Evolutionary conservation across 768 basidiomycete species (phyloP).

Genomic region (Hypholoma fasciculare): DNA sequence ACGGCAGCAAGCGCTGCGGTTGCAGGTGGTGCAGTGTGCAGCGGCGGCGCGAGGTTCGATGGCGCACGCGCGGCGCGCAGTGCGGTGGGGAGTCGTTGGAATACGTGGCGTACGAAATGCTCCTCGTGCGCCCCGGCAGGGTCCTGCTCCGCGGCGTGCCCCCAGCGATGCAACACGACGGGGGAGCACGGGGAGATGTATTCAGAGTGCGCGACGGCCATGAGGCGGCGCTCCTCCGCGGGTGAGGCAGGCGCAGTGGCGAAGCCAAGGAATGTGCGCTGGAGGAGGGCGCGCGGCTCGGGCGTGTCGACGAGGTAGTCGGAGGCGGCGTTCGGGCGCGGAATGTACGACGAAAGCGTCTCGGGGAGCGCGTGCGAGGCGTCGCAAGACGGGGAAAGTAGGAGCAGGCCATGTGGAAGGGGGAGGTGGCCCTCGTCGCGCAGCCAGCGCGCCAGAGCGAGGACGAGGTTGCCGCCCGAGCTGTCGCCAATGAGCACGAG

Average conservation of each 20-base stretch:
- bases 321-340: conserved; percentile 46
- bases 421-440: conserved; percentile 48
- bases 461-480: conserved; percentile 53
- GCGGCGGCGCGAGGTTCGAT: conserved; percentile 12
- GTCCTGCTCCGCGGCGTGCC: conserved; percentile 33
- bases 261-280: conserved; percentile 54
- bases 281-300: conserved; percentile 51
- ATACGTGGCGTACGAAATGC: conserved; percentile 20
- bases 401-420: conserved; percentile 43
- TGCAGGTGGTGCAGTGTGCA: background rate
- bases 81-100: conserved; percentile 16
- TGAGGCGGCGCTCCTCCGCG: conserved; percentile 31
- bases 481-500: conserved; percentile 55
- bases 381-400: conserved; percentile 40
- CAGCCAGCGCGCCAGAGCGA: conserved; percentile 53
- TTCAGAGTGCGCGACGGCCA: conserved; percentile 39
- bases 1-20: background rate
- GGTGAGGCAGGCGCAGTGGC: conserved; percentile 16
- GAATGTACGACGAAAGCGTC: conserved; percentile 46
- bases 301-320: conserved; percentile 57
- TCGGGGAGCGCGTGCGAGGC: conserved; percentile 49
- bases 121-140: conserved; percentile 24
- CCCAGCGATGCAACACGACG: conserved; percentile 37
- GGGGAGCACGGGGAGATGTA: conserved; percentile 42
- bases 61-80: conserved; percentile 16